A percentile compares a stretch with the other conserved stretches of the same genome.
Evolutionary conservation across 2,329 filamentous ascomycete genomes (phyloP).

Genomic region (Gyromitra esculenta): DNA sequence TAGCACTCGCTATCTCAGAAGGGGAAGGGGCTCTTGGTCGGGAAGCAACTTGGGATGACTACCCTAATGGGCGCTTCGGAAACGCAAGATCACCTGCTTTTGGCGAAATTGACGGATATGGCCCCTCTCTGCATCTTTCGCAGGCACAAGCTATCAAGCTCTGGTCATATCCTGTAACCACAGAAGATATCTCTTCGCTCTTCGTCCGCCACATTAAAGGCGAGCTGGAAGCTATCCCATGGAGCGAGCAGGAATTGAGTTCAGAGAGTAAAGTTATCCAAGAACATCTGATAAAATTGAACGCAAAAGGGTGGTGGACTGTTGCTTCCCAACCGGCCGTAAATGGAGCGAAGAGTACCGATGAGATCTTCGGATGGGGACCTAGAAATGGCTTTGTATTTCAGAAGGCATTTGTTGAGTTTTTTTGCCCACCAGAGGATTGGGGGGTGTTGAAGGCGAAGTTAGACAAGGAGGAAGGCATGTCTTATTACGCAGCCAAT

Average conservation of each 20-base stretch:
- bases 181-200: constrained; percentile 77
- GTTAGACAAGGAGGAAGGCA: constrained; percentile 70
- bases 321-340: constrained; percentile 94
- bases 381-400: constrained; percentile 93
- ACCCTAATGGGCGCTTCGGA: constrained; percentile 94
- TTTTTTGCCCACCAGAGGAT: constrained; percentile 81
- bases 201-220: constrained; percentile 85
- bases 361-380: constrained; percentile 91
- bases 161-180: constrained; percentile 80
- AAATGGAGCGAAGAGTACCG: constrained; percentile 79
- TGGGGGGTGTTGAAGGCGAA: constrained; percentile 74
- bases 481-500: constrained; percentile 91
- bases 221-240: constrained; percentile 82
- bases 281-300: constrained; percentile 77
- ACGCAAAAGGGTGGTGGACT: constrained; percentile 90
- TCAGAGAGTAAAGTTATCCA: constrained; percentile 86
- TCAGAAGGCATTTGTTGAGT: constrained; percentile 97
- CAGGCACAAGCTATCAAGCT: constrained; percentile 82
- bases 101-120: constrained; percentile 97
- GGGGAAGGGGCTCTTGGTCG: constrained; percentile 87
- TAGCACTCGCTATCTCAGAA: constrained; percentile 88
- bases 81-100: constrained; percentile 92
- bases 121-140: constrained; percentile 91
- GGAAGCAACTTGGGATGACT: constrained; percentile 98
- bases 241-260: constrained; percentile 89